Base-by-base conservation (phyloP, 2,329 filamentous ascomycete genomes). In the Colletotrichum noveboracense region DNA sequence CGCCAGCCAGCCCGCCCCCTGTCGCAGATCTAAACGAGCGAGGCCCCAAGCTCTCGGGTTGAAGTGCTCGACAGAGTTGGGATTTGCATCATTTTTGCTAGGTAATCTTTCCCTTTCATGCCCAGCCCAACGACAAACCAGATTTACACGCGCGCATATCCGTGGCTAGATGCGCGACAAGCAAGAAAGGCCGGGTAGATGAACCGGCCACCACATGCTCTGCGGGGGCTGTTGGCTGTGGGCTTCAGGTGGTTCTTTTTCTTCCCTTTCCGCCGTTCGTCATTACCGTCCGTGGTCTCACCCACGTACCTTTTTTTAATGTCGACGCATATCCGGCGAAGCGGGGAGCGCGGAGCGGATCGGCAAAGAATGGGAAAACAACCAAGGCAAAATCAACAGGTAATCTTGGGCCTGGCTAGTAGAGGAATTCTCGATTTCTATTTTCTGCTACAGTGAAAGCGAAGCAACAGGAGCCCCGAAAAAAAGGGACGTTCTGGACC, bases 11-110 rank as follows among this genome's bases (percentile, higher is more conserved):
- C 28, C 28, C 58, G 28, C 58, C 38, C 73, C 73, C 70, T 76
- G 74, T 69, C 48, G 43, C 48, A 58, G 70, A 76, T 76, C 74
- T 58, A 32, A 67, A 62, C 58, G 56, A 74, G 43, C 58, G 16
- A 43, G 61, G 43, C 56, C 34, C 73, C 58, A 64, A 75, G 48
- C 64, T 67, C 70, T 69, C 74, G 74, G 74, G 66, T 34, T 71
- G 58, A 48, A 52, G 43, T 36, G 58, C 70, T 68, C 8, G 65
- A 71, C 69, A 62, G 16, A 66, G 32, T 69, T 58, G 26, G 12
- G 64, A 69, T 60, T 68, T 28, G 38, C 74, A 73, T 75, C 74
- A 60, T 65, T 56, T 60, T 60, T 21, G 43, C 43, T 52, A 52
- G 43, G 43, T 21, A 52, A 52, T 52, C n/a, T 52, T 52, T 52